A percentile compares a stretch with the other conserved stretches of the same genome.
Conservation (phyloP, 2,329 filamentous ascomycete genomes). For the Cercospora beticola region DNA sequence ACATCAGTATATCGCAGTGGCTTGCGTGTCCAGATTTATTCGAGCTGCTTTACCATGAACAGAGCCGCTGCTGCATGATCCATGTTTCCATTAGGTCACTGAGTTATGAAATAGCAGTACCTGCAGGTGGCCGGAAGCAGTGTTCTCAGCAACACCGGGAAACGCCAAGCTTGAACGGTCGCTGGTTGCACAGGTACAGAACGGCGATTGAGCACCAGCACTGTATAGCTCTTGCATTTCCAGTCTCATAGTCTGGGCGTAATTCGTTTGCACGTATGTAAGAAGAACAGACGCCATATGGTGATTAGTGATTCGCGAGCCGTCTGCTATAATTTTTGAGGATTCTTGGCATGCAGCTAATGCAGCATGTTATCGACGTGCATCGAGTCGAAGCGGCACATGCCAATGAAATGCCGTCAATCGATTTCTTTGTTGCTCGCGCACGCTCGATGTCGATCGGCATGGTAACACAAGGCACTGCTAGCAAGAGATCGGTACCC, state of each 20-base stretch:
- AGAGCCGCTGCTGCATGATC: not conserved
- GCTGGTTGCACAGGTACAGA: not conserved
- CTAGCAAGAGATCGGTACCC: not conserved
- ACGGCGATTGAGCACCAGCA: not conserved
- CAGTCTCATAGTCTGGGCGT: not conserved
- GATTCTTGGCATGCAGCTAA: not conserved
- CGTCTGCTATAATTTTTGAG: not conserved
- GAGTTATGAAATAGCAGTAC: not conserved
- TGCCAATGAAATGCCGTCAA: not conserved
- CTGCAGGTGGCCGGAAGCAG: not conserved
- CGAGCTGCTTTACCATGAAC: not conserved
- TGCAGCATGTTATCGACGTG: slow-evolving; percentile 17
- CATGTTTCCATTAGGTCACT: not conserved
- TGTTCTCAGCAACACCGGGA: not conserved
- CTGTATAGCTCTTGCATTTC: not conserved
- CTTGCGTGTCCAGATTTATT: not conserved
- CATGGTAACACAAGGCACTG: not conserved
- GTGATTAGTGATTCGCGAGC: not conserved
- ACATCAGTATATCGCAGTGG: not conserved
- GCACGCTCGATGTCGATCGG: not conserved
- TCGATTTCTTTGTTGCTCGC: too few species aligned
- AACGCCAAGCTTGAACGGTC: not conserved
- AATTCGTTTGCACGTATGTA: not conserved
- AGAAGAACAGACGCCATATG: too few species aligned
- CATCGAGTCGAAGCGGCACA: slow-evolving; percentile 7